These are phyloP conservation scores for Yamadazyma siamensis DNA, from an alignment of 1,139 yeast genomes.

Conservation along the genomic window DNA sequence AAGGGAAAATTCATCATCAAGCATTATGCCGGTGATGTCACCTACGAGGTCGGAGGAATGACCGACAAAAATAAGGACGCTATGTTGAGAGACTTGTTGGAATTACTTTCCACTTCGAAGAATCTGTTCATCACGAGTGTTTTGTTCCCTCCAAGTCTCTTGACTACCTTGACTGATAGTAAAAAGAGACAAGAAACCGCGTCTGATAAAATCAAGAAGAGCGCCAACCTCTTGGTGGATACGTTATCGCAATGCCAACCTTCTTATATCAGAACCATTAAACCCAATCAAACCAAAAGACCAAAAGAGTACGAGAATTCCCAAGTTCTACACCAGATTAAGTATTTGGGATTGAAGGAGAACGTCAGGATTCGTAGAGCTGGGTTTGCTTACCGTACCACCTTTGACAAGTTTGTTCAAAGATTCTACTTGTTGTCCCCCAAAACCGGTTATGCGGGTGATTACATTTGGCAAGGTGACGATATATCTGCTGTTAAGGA, in stretches of 20 bases:
- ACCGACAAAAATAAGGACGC: slow-evolving; percentile 98
- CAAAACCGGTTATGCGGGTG: slow-evolving; percentile 96
- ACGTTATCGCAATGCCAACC: slow-evolving; percentile 90
- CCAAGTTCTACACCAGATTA: slow-evolving; percentile 93
- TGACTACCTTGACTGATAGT: slow-evolving; percentile 62
- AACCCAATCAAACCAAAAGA: slow-evolving; percentile 91
- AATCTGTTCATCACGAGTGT: slow-evolving; percentile 59
- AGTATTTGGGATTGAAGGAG: slow-evolving; percentile 93
- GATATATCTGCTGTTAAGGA: slow-evolving; percentile 75
- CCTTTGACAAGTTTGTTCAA: slow-evolving; percentile 96
- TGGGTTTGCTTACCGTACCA: slow-evolving; percentile 97
- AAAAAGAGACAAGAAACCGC: slow-evolving; percentile 96
- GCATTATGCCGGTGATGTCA: slow-evolving; percentile 98
- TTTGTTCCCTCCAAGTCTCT: slow-evolving; percentile 68
- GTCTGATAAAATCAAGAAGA: slow-evolving; percentile 86
- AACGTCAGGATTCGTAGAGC: slow-evolving; percentile 98
- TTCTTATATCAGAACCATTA: slow-evolving; percentile 94
- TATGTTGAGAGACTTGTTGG: slow-evolving; percentile 81
- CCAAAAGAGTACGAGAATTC: slow-evolving; percentile 86
- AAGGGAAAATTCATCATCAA: slow-evolving; percentile 84
- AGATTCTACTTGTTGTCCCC: slow-evolving; percentile 86
- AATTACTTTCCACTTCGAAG: slow-evolving; percentile 67
- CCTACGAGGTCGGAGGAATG: slow-evolving; percentile 86
- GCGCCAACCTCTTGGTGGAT: slow-evolving; percentile 88
- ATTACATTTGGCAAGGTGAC: slow-evolving; percentile 92